phyloP scores from a whole-genome alignment of 352 stramenopile species.

The Phytophthora citricola region DNA sequence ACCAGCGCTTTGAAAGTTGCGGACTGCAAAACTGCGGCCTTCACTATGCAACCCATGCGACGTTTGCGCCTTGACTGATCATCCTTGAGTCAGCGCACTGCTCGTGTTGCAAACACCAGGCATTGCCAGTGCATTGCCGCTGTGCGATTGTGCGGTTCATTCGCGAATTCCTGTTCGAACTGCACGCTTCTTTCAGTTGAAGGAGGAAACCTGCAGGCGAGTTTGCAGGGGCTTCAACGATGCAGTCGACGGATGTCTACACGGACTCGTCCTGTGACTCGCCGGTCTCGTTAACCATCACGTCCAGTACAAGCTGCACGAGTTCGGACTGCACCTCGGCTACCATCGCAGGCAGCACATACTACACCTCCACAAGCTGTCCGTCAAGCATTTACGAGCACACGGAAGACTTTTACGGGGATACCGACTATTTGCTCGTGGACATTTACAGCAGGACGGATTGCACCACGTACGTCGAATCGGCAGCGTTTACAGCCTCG shows the following conservation, averaged over 20 bases:
- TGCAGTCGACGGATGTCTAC: conserved; percentile 40
- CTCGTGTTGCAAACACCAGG: conserved; percentile 11
- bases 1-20: conserved; percentile 3
- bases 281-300: conserved; percentile 21
- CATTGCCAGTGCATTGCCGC: neutral
- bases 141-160: conserved; percentile 12
- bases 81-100: conserved; percentile 19
- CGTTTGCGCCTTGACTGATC: conserved; percentile 21
- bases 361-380: conserved; percentile 33
- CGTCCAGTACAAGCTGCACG: conserved; percentile 11
- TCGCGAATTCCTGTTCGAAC: conserved; percentile 27
- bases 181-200: conserved; percentile 2
- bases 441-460: conserved; percentile 29
- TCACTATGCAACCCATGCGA: conserved; percentile 38
- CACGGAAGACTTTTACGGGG: conserved; percentile 22
- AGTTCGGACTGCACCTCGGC: conserved; percentile 15
- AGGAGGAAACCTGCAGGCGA: neutral
- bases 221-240: conserved; percentile 2
- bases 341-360: conserved; percentile 23
- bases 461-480: conserved; percentile 35
- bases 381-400: conserved; percentile 29
- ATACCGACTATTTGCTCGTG: conserved; percentile 31
- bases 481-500: conserved; percentile 16
- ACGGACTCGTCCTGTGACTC: conserved; percentile 37
- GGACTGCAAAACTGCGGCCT: conserved; percentile 5